Evolutionary conservation across 2,329 filamentous ascomycete species (phyloP), one percentile per base, ranked within the genome.

Genomic region (Annulohypoxylon truncatum): DNA sequence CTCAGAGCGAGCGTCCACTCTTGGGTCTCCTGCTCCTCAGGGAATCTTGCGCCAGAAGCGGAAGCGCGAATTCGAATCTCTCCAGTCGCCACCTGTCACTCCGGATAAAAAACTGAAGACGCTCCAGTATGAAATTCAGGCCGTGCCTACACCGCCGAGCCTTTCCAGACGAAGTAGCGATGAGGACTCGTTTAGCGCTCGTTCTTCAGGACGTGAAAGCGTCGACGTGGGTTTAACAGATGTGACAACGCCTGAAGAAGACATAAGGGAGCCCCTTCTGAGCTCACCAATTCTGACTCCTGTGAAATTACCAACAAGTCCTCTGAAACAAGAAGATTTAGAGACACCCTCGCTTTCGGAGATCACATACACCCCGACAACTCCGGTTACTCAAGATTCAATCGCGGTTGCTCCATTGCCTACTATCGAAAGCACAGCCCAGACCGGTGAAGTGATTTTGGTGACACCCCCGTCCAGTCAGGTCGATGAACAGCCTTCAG

Each of bases 61-160:
- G 8, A 87, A 84, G 71, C 77, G 81, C 15, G 79, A 81, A 0
- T 72, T 76, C 4, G 81, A 83, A 29, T 77, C 77, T 3, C 76
- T 88, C 4, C 82, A 82, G 1, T 86, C 85, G 3, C 86, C 86
- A 0, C 86, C 86, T 0, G 78, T 84, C 10, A 89, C 86, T 0
- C 86, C 86, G 0, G 79, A 84, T 0, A 88, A 88, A 72, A 82
- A 79, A 61, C 76, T 79, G 10, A 86, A 83, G 72, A 76, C 75
- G 3, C 70, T 71, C 1, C 69, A 75, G 3, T 77, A 76, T 44
- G 75, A 77, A 4, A 65, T 78, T 2, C 61, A 67, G 13, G 72
- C 78, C 1, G 50, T 78, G 5, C 59, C 77, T 2, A 51, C 72
- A 2, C 75, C 72, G 0, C 66, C 73, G 0, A 73, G 73, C 1